A percentile compares a stretch with the other conserved stretches of the same genome.
Evolutionary conservation across 1,284 basidiomycete species (phyloP).

Genomic region (Cystobasidiaceae sp.): DNA sequence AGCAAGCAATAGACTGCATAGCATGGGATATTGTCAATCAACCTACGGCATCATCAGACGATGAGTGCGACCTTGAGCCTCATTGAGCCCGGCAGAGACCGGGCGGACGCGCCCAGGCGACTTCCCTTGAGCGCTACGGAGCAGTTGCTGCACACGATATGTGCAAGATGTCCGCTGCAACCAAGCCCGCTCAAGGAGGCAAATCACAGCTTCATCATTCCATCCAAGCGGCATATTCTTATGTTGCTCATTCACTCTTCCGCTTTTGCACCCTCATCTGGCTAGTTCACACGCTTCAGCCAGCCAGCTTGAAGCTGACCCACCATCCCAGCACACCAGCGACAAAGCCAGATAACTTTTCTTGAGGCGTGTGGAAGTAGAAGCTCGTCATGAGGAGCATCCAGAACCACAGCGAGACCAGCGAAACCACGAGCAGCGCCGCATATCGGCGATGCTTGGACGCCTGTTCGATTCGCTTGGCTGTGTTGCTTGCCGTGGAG

Average conservation of each 20-base stretch:
- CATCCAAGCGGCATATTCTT: no score
- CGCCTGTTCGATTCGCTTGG: conserved; percentile 5
- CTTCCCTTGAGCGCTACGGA: no score
- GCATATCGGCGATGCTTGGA: conserved; percentile 8
- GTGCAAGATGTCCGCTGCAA: no score
- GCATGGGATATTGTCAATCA: no score
- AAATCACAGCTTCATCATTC: no score
- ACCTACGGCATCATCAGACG: no score
- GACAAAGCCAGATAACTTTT: conserved; percentile 74
- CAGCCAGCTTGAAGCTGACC: conserved; percentile 13
- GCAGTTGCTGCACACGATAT: no score
- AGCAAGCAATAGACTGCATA: no score
- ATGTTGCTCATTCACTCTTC: not conserved
- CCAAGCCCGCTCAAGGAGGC: no score
- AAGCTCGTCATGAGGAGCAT: conserved; percentile 74
- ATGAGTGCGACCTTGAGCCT: no score
- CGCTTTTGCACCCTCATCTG: not conserved
- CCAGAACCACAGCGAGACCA: conserved; percentile 67
- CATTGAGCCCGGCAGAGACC: no score
- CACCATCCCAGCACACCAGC: conserved; percentile 25
- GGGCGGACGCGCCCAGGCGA: no score
- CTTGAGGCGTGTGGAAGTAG: conserved; percentile 82
- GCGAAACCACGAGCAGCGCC: conserved; percentile 46
- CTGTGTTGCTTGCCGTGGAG: not conserved
- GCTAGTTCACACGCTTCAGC: not conserved